These are phyloP conservation scores for Didymella pomorum DNA, from an alignment of 2,329 filamentous ascomycete species.

Conservation along the genomic window DNA sequence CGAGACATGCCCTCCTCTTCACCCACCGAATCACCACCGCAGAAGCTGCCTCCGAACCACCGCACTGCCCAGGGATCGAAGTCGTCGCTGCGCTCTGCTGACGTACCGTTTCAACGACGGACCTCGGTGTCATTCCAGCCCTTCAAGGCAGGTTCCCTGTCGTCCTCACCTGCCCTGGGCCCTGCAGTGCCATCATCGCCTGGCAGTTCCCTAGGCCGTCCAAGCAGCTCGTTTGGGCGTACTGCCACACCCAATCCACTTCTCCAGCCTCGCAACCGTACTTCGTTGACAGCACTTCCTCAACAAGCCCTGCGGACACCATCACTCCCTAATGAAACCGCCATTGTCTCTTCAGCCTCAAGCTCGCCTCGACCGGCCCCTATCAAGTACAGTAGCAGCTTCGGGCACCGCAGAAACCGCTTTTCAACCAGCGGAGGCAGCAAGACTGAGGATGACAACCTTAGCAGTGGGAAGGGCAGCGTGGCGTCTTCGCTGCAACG, in stretches of 20 bases:
- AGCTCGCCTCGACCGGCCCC: slow-evolving; percentile 81
- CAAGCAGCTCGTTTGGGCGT: slow-evolving; percentile 35
- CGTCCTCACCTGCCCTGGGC: slow-evolving; percentile 77
- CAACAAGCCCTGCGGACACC: slow-evolving; percentile 75
- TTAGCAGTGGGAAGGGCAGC: slow-evolving; percentile 82
- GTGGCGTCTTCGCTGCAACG: slow-evolving; percentile 74
- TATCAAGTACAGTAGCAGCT: slow-evolving; percentile 93
- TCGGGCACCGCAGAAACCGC: slow-evolving; percentile 81
- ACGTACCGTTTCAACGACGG: slow-evolving; percentile 67
- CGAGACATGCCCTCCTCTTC: slow-evolving; percentile 63
- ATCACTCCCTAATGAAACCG: slow-evolving; percentile 67
- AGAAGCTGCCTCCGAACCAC: slow-evolving; percentile 58
- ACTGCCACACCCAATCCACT: slow-evolving; percentile 36
- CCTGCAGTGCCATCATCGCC: slow-evolving; percentile 61
- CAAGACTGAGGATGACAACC: slow-evolving; percentile 75
- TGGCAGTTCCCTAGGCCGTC: slow-evolving; percentile 35
- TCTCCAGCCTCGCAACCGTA: slow-evolving; percentile 69
- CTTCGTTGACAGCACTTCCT: slow-evolving; percentile 77
- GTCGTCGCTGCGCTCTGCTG: slow-evolving; percentile 59
- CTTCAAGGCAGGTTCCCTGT: slow-evolving; percentile 96
- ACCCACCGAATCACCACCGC: slow-evolving; percentile 60
- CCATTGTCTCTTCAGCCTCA: slow-evolving; percentile 70
- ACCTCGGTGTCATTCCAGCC: slow-evolving; percentile 91
- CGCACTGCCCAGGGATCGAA: slow-evolving; percentile 58
- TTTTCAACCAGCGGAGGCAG: slow-evolving; percentile 78